These are phyloP conservation scores for Phytophthora sansomeana DNA, from an alignment of 352 stramenopile species.

Conservation along the genomic window DNA sequence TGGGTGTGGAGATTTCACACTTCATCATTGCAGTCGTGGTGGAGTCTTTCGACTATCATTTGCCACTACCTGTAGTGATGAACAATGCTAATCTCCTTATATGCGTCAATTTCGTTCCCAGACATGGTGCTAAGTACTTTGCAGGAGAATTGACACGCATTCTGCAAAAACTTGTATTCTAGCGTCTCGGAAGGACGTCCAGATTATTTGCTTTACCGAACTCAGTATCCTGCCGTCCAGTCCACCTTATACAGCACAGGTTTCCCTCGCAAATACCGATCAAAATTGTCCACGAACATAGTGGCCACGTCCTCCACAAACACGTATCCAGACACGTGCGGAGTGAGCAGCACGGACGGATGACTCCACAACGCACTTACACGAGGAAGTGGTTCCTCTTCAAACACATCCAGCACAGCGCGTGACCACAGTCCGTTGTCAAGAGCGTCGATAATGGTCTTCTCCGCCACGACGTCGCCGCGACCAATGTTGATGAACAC, in stretches of 20 bases:
- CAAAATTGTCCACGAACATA: slow-evolving; percentile 73
- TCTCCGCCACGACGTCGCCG: slow-evolving; percentile 80
- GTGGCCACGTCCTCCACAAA: slow-evolving; percentile 76
- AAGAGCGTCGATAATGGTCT: slow-evolving; percentile 64
- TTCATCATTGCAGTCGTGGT: no score
- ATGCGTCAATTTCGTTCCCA: no score
- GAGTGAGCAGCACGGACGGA: slow-evolving; percentile 70
- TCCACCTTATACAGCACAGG: slow-evolving; percentile 42
- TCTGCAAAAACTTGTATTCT: no score
- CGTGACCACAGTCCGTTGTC: slow-evolving; percentile 61
- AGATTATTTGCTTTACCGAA: no score
- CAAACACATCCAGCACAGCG: slow-evolving; percentile 68
- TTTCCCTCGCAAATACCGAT: slow-evolving; percentile 40
- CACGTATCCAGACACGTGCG: slow-evolving; percentile 81
- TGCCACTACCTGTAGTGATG: no score
- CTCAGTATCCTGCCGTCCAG: slow-evolving; percentile 42
- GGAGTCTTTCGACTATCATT: no score
- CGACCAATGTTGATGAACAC: slow-evolving; percentile 92
- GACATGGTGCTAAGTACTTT: no score
- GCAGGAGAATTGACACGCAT: no score
- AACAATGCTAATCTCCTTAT: no score
- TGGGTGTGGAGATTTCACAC: no score
- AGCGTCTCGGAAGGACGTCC: no score
- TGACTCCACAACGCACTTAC: slow-evolving; percentile 72
- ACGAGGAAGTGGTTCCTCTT: slow-evolving; percentile 50